Conservation (phyloP, 352 stramenopile species). For the Achlya hypogyna region DNA sequence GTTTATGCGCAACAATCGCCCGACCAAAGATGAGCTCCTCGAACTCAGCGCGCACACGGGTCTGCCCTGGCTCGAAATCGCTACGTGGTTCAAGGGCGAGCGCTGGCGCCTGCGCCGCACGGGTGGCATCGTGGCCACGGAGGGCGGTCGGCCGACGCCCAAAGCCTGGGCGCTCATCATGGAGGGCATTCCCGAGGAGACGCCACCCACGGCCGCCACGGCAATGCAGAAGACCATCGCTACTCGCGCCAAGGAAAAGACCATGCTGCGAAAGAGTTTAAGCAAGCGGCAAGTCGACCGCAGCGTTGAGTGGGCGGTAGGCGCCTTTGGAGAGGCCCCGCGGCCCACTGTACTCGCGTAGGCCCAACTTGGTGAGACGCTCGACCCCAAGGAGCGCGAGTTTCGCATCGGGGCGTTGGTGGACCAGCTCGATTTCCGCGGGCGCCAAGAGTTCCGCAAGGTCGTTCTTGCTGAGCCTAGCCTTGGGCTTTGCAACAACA, state of each 20-base stretch:
- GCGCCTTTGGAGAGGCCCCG: not conserved
- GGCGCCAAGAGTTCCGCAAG: constrained; percentile 15
- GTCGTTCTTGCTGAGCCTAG: constrained; percentile 1
- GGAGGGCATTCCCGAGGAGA: not conserved
- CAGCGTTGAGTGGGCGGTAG: constrained; percentile 17
- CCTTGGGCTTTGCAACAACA: not conserved
- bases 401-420: constrained; percentile 10
- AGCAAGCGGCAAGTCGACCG: constrained; percentile 1
- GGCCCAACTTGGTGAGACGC: constrained; percentile 6
- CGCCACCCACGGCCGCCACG: not conserved
- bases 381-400: constrained; percentile 8
- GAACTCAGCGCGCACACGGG: constrained; percentile 9
- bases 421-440: constrained; percentile 10
- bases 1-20: constrained; percentile 12
- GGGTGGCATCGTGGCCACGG: constrained; percentile 2
- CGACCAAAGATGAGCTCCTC: constrained; percentile 1
- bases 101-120: constrained; percentile 1
- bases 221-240: not conserved
- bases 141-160: not conserved
- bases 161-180: not conserved
- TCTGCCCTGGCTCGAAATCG: constrained; percentile 11
- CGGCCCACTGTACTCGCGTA: not conserved
- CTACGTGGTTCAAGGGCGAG: constrained; percentile 20
- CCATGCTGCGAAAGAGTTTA: not conserved
- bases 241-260: not conserved